These are phyloP conservation scores for Harringtonia lauricola DNA, from an alignment of 2,329 filamentous ascomycete species.

Conservation along the genomic window DNA sequence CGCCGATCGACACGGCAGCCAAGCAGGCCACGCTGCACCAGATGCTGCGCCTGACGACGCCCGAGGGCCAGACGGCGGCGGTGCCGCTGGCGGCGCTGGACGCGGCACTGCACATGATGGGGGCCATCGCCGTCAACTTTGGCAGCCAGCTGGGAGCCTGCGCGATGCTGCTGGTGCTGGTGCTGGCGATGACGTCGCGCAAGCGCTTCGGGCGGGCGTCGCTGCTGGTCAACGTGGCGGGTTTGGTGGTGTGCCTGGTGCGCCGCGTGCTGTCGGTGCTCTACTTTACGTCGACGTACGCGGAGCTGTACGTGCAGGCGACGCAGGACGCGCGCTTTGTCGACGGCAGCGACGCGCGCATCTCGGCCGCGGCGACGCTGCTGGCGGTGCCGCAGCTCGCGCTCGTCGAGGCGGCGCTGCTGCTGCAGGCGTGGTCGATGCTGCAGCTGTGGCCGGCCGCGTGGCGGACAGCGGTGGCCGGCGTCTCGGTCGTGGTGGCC, in stretches of 20 bases:
- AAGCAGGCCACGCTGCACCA: slow-evolving; percentile 6
- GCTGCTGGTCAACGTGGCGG: slow-evolving; percentile 53
- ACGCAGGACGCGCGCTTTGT: slow-evolving; percentile 42
- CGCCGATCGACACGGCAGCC: neutral
- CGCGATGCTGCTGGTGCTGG: slow-evolving; percentile 50
- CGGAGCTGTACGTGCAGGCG: slow-evolving; percentile 50
- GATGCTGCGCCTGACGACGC: slow-evolving; percentile 7
- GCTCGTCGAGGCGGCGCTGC: slow-evolving; percentile 34
- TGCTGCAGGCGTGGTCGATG: slow-evolving; percentile 42
- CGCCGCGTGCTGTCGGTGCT: slow-evolving; percentile 46
- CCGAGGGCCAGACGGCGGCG: slow-evolving; percentile 1
- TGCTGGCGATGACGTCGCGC: slow-evolving; percentile 55
- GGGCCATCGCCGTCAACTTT: slow-evolving; percentile 11
- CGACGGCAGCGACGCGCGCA: slow-evolving; percentile 21
- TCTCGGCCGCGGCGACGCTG: slow-evolving; percentile 27
- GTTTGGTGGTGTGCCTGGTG: slow-evolving; percentile 48
- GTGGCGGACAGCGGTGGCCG: slow-evolving; percentile 19
- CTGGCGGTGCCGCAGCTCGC: slow-evolving; percentile 33
- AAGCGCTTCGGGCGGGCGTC: slow-evolving; percentile 54
- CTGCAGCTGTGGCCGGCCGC: slow-evolving; percentile 32
- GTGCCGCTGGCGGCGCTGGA: slow-evolving; percentile 9
- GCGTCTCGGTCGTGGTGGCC: slow-evolving; percentile 23
- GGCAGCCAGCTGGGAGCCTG: slow-evolving; percentile 22
- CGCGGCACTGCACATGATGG: neutral
- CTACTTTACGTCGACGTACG: slow-evolving; percentile 50